Evolutionary conservation across 1,139 yeast genomes (phyloP), one percentile per base, ranked within the genome.

Genomic region (Yamadazyma atmosphaerica): DNA sequence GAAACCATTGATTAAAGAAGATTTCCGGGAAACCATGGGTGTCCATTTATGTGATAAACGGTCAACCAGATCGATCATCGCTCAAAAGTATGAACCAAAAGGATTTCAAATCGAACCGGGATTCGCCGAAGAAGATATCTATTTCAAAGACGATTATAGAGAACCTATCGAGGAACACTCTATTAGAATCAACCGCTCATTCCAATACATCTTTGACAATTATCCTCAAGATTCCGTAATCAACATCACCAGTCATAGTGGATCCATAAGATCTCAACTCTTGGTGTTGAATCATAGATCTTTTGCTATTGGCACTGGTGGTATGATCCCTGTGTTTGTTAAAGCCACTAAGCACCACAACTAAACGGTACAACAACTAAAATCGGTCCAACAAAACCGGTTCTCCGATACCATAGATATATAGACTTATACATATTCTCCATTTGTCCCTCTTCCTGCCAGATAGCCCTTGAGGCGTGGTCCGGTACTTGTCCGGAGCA

Each of bases 241-340:
- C 21, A 74, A 72, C 29, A 67, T 76, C 25, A 78, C 86, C 1
- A 70, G 67, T 36, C 75, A 69, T 43, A 60, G 68, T 23, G 74
- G 74, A 1, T 54, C 69, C 16, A 68, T 69, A 39, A 53, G 72
- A 38, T 63, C 74, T 3, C 72, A 66, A 41, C 56, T 69, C 37
- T 47, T 67, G 47, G 74, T 60, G 2, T 59, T 69, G 45, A 68
- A 70, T 33, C 74, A 69, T 45, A 51, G 75, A 29, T 53, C 63
- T 18, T 69, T 69, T 54, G 64, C 68, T 3, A 64, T 69, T 19
- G 74, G 72, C 7, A 69, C 75, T 4, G 75, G 75, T 10, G 75
- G 74, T 5, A 59, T 69, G 61, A 61, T 69, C 26, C 74, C 75
- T 1, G 74, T 69, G 10, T 60, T 67, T 42, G 74, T 69, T 2